A percentile compares a stretch with the other conserved stretches of the same genome.
Evolutionary conservation across 441 rosid genomes (phyloP).

Genomic region (Adansonia rubrostipa): DNA sequence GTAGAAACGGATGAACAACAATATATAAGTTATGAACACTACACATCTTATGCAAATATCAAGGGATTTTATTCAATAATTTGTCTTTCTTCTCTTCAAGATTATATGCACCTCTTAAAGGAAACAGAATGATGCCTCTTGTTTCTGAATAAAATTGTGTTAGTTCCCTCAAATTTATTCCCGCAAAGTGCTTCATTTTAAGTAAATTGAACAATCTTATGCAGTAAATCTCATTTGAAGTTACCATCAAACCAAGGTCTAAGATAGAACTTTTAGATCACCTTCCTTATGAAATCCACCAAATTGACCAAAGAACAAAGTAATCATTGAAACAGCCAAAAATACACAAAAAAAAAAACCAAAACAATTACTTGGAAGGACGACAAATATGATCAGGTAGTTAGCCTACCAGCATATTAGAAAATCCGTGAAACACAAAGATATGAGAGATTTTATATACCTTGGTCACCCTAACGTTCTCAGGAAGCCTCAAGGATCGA

Average conservation of each 20-base stretch:
- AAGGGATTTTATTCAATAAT: no score
- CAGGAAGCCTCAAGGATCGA: constrained; percentile 93
- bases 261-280: not conserved
- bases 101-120: not conserved
- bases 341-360: not conserved
- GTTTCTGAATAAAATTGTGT: no score
- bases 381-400: not conserved
- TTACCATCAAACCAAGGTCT: not conserved
- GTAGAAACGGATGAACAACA: not conserved
- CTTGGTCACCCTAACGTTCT: constrained; percentile 82
- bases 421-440: constrained; percentile 12
- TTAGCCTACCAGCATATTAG: not conserved
- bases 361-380: constrained; percentile 4
- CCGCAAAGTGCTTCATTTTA: not conserved
- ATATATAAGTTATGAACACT: not conserved
- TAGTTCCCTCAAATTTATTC: not conserved
- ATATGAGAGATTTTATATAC: constrained; percentile 38
- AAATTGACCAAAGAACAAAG: not conserved
- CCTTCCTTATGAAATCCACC: not conserved
- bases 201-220: not conserved
- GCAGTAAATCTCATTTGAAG: not conserved
- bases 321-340: constrained; percentile 11
- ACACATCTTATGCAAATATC: no score
- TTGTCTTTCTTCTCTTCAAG: not conserved
- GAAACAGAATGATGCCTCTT: not conserved